These are phyloP conservation scores for Botryotinia convoluta DNA, from an alignment of 2,329 filamentous ascomycete genomes.

Conservation along the genomic window DNA sequence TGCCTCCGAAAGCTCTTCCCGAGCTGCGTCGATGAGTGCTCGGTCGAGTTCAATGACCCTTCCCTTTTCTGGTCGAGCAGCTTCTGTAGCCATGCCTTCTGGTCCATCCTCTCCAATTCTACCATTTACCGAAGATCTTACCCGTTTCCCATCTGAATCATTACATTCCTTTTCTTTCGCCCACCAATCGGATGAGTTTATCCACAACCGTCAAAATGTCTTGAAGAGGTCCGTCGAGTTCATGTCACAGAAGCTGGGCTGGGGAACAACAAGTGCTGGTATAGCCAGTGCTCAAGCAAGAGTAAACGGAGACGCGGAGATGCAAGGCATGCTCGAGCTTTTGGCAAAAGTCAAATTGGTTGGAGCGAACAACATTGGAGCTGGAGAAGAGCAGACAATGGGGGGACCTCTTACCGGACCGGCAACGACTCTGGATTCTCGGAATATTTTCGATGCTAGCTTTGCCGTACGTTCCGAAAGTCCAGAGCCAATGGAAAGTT, in stretches of 20 bases:
- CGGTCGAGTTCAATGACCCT: slow-evolving; percentile 68
- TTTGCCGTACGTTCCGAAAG: slow-evolving; percentile 60
- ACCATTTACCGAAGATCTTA: slow-evolving; percentile 80
- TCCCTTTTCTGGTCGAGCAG: slow-evolving; percentile 50
- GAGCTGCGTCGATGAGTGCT: slow-evolving; percentile 57
- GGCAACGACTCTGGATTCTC: slow-evolving; percentile 61
- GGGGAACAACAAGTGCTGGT: slow-evolving; percentile 67
- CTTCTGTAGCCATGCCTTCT: slow-evolving; percentile 40
- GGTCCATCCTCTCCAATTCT: slow-evolving; percentile 67
- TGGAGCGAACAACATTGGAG: slow-evolving; percentile 59
- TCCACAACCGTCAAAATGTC: slow-evolving; percentile 89
- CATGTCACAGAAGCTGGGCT: slow-evolving; percentile 81
- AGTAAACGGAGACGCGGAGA: slow-evolving; percentile 76
- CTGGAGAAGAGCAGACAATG: slow-evolving; percentile 45
- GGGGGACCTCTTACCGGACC: slow-evolving; percentile 76
- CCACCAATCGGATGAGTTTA: slow-evolving; percentile 86
- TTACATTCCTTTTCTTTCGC: slow-evolving; percentile 98
- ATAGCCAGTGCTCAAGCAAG: slow-evolving; percentile 82
- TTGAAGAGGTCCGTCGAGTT: slow-evolving; percentile 93
- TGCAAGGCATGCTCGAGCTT: slow-evolving; percentile 88
- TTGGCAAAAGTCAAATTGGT: slow-evolving; percentile 78
- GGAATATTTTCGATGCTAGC: slow-evolving; percentile 82
- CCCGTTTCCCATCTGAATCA: slow-evolving; percentile 90
- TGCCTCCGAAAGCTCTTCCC: slow-evolving; percentile 61
- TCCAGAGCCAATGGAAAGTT: slow-evolving; percentile 45